A percentile compares a stretch with the other conserved stretches of the same genome.
Evolutionary conservation across 192 early-diverging fungal genomes (phyloP).

Genomic region (Gonapodya sp.): DNA sequence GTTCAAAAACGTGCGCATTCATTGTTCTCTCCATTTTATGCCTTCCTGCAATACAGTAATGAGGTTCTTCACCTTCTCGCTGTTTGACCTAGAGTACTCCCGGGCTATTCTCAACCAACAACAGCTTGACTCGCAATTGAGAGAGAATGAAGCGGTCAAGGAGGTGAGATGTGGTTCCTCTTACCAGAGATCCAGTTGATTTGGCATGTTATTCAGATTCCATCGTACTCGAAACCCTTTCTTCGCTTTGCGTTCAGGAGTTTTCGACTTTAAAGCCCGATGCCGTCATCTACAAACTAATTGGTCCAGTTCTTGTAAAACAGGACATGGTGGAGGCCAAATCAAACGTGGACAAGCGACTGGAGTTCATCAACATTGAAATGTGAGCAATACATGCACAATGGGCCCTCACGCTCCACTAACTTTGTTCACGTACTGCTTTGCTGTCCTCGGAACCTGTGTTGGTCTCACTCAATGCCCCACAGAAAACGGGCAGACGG

Average conservation of each 20-base stretch:
- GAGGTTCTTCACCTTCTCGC: background rate
- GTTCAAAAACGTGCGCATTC: conserved; percentile 59
- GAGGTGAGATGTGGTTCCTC: conserved; percentile 35
- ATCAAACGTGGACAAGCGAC: conserved; percentile 85
- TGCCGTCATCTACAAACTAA: conserved; percentile 86
- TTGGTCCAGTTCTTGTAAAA: conserved; percentile 91
- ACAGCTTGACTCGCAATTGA: conserved; percentile 87
- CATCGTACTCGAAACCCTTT: background rate
- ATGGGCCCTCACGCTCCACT: no score
- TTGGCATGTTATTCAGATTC: background rate
- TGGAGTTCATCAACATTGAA: conserved; percentile 81
- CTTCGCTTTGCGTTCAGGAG: conserved; percentile 45
- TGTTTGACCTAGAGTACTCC: conserved; percentile 48
- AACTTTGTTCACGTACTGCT: no score
- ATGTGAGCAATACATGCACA: no score
- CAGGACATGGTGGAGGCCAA: conserved; percentile 80
- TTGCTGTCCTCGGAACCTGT: no score
- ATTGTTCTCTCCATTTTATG: no score
- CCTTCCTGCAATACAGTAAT: background rate
- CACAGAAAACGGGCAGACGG: background rate
- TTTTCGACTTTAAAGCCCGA: conserved; percentile 72
- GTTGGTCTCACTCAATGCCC: no score
- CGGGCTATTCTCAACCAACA: conserved; percentile 64
- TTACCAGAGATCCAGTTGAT: background rate
- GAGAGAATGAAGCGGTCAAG: conserved; percentile 89